phyloP scores from a whole-genome alignment of 2,329 filamentous ascomycete genomes.

The Cryphonectria japonica region DNA sequence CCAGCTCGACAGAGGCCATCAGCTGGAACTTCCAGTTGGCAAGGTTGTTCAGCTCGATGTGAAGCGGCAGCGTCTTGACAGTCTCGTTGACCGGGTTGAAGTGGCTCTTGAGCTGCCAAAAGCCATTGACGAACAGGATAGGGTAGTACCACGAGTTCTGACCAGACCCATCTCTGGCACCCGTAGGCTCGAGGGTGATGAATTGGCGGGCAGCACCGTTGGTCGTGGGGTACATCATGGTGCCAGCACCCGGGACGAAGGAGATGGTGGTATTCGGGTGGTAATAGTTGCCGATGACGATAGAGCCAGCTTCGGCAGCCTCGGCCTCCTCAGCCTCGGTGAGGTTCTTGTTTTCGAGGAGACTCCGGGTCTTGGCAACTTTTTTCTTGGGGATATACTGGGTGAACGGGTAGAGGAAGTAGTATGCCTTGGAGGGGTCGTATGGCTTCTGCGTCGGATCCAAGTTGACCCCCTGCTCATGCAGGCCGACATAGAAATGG shows the following conservation, averaged over 20 bases:
- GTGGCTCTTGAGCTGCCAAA: slow-evolving; percentile 92
- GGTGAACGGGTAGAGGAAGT: slow-evolving; percentile 84
- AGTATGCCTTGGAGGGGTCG: slow-evolving; percentile 75
- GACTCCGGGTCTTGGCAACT: slow-evolving; percentile 80
- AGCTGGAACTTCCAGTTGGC: slow-evolving; percentile 88
- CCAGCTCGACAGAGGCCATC: slow-evolving; percentile 82
- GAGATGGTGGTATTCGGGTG: slow-evolving; percentile 93
- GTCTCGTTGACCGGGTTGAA: slow-evolving; percentile 94
- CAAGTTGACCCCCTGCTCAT: slow-evolving; percentile 64
- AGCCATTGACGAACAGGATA: slow-evolving; percentile 89
- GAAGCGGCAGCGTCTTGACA: slow-evolving; percentile 77
- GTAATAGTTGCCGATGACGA: slow-evolving; percentile 78
- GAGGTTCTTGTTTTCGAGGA: slow-evolving; percentile 63
- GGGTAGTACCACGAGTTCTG: slow-evolving; percentile 94
- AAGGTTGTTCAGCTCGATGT: slow-evolving; percentile 81
- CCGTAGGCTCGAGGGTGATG: slow-evolving; percentile 76
- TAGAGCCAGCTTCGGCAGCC: slow-evolving; percentile 61
- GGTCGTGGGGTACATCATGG: slow-evolving; percentile 66
- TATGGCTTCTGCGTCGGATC: slow-evolving; percentile 76
- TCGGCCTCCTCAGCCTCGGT: slow-evolving; percentile 55
- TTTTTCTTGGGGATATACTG: slow-evolving; percentile 94
- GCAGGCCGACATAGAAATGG: slow-evolving; percentile 85
- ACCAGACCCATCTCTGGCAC: slow-evolving; percentile 80
- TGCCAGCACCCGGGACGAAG: slow-evolving; percentile 79
- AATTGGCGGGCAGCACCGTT: slow-evolving; percentile 78